Base-by-base conservation (phyloP, 305 asterid genomes). In the Fraxinus sp. region DNA sequence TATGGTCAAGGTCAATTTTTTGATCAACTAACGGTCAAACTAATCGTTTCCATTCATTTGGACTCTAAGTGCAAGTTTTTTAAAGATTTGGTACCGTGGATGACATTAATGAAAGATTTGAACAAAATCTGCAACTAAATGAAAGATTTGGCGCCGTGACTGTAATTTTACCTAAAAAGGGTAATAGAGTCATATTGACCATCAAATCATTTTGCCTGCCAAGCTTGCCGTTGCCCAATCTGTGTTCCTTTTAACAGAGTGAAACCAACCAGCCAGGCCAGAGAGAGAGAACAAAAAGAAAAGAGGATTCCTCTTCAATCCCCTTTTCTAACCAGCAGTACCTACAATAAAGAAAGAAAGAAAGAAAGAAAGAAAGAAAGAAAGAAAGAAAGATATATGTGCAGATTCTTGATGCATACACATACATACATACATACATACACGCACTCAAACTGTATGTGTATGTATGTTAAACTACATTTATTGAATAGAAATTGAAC, bases 221-320 rank as follows among this genome's bases (percentile, higher is more conserved):
- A 82, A 80, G 85, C 88, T 81, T 83, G 88, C 86, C 82, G 85
- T 84, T 83, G 86, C 84, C 80, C 86, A 77, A 86, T 77, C 80
- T 33, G 82, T 52, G 87, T 82, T 82, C 83, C 86, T 82, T 82
- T 82, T 33, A 41, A 78, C 70, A 75, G 20, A 75, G 80, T 66
- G 68, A 75, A 85, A 85, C 81, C 86, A 77, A 77, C 80, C 83
- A 55, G 78, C 85, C 85, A 87, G 79, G 82, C 75, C 55, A 64
- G 24, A 30, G 57, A n/a, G 71, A 64, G 52, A 30, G 22, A 77
- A 70, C 22, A 52, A 39, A 79, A 72, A 55, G 62, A 46, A 66
- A 66, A 76, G 66, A 32, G 41, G 43, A 84, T 81, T 74, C 57
- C 84, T 64, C 83, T 7, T 22, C 14, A 33, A 22, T 66, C 33